Conservation (phyloP, 2,329 filamentous ascomycete species). For the Penicillium sp. region DNA sequence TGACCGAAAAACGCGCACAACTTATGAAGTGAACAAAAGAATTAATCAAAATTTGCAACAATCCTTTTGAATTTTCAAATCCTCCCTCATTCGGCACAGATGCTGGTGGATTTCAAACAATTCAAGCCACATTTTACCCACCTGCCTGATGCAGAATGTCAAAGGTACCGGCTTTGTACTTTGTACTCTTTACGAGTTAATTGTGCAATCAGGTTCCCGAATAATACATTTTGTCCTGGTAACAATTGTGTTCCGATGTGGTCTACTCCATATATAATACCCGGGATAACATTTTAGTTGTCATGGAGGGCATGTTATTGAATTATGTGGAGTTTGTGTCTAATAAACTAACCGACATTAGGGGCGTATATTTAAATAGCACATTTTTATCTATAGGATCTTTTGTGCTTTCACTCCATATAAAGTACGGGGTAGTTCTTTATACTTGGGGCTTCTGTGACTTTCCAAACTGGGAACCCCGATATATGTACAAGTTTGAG, state of each 20-base stretch:
- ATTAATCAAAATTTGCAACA: background rate
- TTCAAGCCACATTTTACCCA: conserved; percentile 3
- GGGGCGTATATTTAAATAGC: background rate
- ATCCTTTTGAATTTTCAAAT: background rate
- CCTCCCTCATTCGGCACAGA: background rate
- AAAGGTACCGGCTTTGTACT: background rate
- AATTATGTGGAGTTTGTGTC: background rate
- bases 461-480: too few species aligned
- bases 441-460: background rate
- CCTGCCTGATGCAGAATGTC: conserved; percentile 5
- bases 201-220: background rate
- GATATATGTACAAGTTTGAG: too few species aligned
- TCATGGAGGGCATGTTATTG: background rate
- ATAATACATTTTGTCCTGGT: background rate
- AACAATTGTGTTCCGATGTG: background rate
- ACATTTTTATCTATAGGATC: background rate
- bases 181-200: background rate
- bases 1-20: background rate
- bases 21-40: too few species aligned
- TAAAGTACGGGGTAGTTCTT: background rate
- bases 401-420: background rate
- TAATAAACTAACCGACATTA: background rate
- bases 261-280: background rate
- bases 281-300: background rate
- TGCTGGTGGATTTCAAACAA: background rate